These are phyloP conservation scores for Lagenidium giganteum DNA, from an alignment of 352 stramenopile species.

Conservation along the genomic window DNA sequence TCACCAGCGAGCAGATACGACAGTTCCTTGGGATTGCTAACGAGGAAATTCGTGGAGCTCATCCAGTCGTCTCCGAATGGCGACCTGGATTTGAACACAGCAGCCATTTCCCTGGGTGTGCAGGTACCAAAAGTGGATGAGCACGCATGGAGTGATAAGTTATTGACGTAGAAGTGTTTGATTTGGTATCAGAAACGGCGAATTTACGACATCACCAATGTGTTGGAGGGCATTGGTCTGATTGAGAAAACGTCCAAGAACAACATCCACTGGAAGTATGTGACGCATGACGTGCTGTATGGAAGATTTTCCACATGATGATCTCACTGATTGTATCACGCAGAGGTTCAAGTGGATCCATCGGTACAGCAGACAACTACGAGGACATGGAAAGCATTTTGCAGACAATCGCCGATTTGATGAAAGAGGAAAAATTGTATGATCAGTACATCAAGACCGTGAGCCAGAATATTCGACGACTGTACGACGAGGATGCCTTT, in stretches of 20 bases:
- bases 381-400: conserved; percentile 72
- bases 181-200: conserved; percentile 80
- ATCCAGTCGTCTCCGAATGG: conserved; percentile 86
- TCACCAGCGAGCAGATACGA: conserved; percentile 90
- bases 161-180: conserved; percentile 1
- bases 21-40: conserved; percentile 94
- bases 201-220: conserved; percentile 99
- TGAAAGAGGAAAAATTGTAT: conserved; percentile 78
- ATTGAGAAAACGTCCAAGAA: conserved; percentile 98
- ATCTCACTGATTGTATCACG: no score
- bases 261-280: conserved; percentile 96
- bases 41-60: conserved; percentile 96
- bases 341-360: conserved; percentile 46
- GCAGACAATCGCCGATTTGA: conserved; percentile 73
- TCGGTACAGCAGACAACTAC: conserved; percentile 39
- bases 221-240: conserved; percentile 96
- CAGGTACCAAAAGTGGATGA: conserved; percentile 31
- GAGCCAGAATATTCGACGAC: conserved; percentile 70
- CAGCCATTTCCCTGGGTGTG: conserved; percentile 74
- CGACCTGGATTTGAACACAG: conserved; percentile 94
- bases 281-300: no score
- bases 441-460: conserved; percentile 83
- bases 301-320: no score
- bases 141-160: not conserved
- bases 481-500: conserved; percentile 82